Conservation (phyloP, 1,284 basidiomycete species). For the Termitomyces sp. region DNA sequence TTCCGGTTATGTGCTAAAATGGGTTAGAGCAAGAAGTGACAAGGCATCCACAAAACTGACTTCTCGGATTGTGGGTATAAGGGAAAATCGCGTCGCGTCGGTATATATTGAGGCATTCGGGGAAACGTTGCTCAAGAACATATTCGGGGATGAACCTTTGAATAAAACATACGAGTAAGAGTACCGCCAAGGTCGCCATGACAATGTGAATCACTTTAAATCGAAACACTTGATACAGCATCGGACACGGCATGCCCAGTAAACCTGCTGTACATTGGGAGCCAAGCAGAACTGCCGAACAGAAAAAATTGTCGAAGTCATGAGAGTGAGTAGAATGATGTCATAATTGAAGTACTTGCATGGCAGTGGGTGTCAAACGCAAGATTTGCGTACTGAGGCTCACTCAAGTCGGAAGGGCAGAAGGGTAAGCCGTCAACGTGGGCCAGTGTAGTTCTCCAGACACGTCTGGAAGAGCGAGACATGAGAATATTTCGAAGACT, state of each 20-base stretch:
- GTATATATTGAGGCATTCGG: conserved; percentile 20
- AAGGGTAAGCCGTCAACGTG: conserved; percentile 28
- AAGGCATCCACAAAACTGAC: conserved; percentile 15
- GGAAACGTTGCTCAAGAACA: conserved; percentile 21
- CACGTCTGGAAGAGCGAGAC: conserved; percentile 22
- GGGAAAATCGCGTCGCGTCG: conserved; percentile 26
- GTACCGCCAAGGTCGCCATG: background rate
- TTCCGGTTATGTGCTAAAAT: conserved; percentile 10
- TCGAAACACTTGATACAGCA: conserved; percentile 30
- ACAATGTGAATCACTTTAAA: conserved; percentile 20
- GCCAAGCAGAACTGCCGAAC: conserved; percentile 27
- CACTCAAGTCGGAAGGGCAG: conserved; percentile 33
- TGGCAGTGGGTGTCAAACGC: conserved; percentile 34
- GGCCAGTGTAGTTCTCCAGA: conserved; percentile 31
- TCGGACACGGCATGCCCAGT: conserved; percentile 34
- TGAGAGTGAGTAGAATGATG: background rate
- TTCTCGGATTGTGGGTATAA: conserved; percentile 17
- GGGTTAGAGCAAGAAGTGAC: background rate
- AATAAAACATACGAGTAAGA: background rate
- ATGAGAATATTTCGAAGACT: conserved; percentile 32
- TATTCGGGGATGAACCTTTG: conserved; percentile 26
- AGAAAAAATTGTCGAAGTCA: background rate
- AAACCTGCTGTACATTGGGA: conserved; percentile 24
- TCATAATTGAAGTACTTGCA: conserved; percentile 21
- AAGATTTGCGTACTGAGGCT: conserved; percentile 31